Evolutionary conservation across 2,329 filamentous ascomycete genomes (phyloP).

Genomic region (Elsinoe fawcettii): DNA sequence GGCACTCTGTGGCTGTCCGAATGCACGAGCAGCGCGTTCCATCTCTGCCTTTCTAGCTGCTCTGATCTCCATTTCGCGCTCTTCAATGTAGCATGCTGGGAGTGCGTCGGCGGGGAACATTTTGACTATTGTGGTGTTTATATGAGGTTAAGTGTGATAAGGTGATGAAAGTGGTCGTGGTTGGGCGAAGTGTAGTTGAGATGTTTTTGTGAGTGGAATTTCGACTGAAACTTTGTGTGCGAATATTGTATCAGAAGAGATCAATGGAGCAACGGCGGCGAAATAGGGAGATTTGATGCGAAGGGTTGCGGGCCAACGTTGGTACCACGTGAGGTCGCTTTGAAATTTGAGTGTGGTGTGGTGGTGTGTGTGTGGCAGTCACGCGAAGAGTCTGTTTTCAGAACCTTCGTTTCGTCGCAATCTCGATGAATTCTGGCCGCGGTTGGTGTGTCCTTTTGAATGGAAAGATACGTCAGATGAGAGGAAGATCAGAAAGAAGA

Average conservation of each 20-base stretch:
- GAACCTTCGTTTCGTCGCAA: neutral
- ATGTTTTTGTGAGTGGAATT: neutral
- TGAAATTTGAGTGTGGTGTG: conserved; percentile 4
- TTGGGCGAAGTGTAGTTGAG: neutral
- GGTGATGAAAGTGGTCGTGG: neutral
- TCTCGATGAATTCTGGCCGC: neutral
- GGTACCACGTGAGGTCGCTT: conserved; percentile 4
- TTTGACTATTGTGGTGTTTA: conserved; percentile 10
- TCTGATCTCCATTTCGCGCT: conserved; percentile 21
- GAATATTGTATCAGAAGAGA: conserved; percentile 1
- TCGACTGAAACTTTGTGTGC: conserved; percentile 4
- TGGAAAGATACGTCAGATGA: neutral
- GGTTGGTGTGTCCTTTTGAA: neutral
- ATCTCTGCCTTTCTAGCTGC: conserved; percentile 12
- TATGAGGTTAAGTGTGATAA: neutral
- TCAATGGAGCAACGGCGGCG: conserved; percentile 10
- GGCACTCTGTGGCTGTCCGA: conserved; percentile 10
- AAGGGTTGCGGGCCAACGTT: conserved; percentile 65
- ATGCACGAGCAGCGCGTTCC: conserved; percentile 9
- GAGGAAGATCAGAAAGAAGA: neutral
- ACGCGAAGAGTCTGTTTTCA: conserved; percentile 1
- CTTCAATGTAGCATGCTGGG: conserved; percentile 27
- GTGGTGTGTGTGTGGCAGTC: neutral
- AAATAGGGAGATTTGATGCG: conserved; percentile 75
- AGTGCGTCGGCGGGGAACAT: conserved; percentile 30